phyloP scores from a whole-genome alignment of 1,284 basidiomycete genomes.

The Sporisorium iseilematis-ciliati region DNA sequence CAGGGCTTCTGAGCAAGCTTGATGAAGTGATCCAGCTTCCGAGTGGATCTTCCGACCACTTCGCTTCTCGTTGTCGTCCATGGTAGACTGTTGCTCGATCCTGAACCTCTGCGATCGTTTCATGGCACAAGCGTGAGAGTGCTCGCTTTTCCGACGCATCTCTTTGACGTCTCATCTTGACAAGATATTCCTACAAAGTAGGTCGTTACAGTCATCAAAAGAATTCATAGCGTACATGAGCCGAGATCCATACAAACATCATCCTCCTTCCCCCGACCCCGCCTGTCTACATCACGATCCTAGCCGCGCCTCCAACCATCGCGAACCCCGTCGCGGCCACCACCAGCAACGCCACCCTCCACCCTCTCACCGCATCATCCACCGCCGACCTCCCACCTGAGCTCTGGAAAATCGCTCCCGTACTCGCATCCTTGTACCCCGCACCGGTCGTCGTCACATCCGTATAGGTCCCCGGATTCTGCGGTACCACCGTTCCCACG shows the following conservation, averaged over 20 bases:
- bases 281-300: conserved; percentile 8
- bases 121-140: no score
- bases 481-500: conserved; percentile 25
- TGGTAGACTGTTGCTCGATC: no score
- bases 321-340: conserved; percentile 17
- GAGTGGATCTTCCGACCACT: no score
- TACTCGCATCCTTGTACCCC: conserved; percentile 48
- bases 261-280: no score
- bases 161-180: not conserved
- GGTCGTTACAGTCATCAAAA: no score
- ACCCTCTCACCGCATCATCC: conserved; percentile 20
- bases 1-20: no score
- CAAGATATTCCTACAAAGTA: not conserved
- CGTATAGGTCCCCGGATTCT: conserved; percentile 31
- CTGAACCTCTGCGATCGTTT: no score
- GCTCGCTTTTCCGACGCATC: no score
- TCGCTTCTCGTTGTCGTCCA: no score
- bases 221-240: not conserved
- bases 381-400: conserved; percentile 11
- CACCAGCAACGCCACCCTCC: conserved; percentile 11
- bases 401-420: conserved; percentile 49
- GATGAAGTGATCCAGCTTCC: no score
- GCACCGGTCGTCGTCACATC: conserved; percentile 47
- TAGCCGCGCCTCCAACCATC: conserved; percentile 20
- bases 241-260: not conserved